Base-by-base conservation (phyloP, 2,329 filamentous ascomycete species). In the Immersiporthe knoxdaviesiana region DNA sequence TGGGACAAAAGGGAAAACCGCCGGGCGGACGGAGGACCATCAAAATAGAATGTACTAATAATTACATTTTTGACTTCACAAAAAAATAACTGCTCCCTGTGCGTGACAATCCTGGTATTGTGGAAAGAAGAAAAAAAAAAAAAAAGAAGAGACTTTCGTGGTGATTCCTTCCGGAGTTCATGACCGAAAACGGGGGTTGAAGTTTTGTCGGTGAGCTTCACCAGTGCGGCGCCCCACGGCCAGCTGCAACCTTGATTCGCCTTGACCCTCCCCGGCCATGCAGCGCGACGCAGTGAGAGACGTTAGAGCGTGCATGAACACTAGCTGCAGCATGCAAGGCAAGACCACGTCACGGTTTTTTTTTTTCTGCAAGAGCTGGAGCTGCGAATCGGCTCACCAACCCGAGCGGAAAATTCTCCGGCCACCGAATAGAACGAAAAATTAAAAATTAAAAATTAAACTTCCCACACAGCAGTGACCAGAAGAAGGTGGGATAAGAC, bases 11-110 rank as follows among this genome's bases (percentile, higher is more conserved):
- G 56, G 65, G 56, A 66, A 66, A 32, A 66, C 65, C 65, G 41
- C 56, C 41, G 65, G 65, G 65, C 54, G 54, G 65, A 66, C 65
- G 65, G 65, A 66, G 65, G 65, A 66, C 65, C 65, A 66, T 66
- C 54, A 61, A 66, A 66, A 66, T 60, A 66, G 62, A 61, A 37
- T 66, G 65, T 66, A 66, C 56, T 66, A 66, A 60, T 66, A 66
- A 66, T 66, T 32, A 50, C 41, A 59, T 44, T 60, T 60, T 39
- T 47, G 39, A 6, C 32, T 60, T 66, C 54, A 14, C 52, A 47
- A 4, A 47, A 18, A 50, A 50, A 14, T 27, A 5, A 27, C 27
- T 61, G 12, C 27, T n/a, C 2, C 8, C n/a, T 37, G 18, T 24
- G 30, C 18, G 35, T 37, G 8, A 24, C 1, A 24, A 24, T 62